Evolutionary conservation across 1,284 basidiomycete species (phyloP).

Genomic region (Naganishia cerealis): DNA sequence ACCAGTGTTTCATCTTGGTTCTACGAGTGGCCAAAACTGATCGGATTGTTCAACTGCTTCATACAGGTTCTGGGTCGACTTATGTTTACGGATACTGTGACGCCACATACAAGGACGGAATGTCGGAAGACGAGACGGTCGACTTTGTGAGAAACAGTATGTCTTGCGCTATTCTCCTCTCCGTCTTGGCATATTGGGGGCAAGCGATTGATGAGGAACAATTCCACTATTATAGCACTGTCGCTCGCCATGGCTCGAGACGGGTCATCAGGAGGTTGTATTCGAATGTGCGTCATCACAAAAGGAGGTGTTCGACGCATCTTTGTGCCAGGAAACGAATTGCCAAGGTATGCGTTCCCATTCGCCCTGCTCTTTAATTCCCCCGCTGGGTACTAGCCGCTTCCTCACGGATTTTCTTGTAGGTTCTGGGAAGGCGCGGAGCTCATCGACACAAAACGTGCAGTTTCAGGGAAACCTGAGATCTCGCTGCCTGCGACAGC

Average conservation of each 20-base stretch:
- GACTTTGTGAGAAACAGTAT: slow-evolving; percentile 93
- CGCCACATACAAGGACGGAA: slow-evolving; percentile 93
- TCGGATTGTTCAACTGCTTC: neutral
- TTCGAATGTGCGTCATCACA: slow-evolving; percentile 95
- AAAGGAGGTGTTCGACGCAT: slow-evolving; percentile 85
- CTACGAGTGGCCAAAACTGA: too few species aligned
- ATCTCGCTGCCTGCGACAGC: slow-evolving; percentile 27
- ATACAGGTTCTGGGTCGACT: slow-evolving; percentile 86
- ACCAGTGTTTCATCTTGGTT: neutral
- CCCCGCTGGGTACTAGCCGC: neutral
- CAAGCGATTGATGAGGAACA: too few species aligned
- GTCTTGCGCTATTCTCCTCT: slow-evolving; percentile 50
- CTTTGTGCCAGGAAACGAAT: slow-evolving; percentile 90
- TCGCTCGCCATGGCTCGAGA: slow-evolving; percentile 95
- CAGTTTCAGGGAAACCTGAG: slow-evolving; percentile 32
- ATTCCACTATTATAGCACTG: slow-evolving; percentile 64
- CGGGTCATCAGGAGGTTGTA: slow-evolving; percentile 94
- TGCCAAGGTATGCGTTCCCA: slow-evolving; percentile 60
- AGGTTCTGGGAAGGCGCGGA: slow-evolving; percentile 37
- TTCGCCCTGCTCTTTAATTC: neutral
- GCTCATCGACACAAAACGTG: slow-evolving; percentile 32
- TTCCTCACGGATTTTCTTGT: neutral
- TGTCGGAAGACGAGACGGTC: slow-evolving; percentile 85
- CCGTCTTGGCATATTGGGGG: neutral
- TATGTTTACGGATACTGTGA: slow-evolving; percentile 99